Conservation (phyloP, 2,329 filamentous ascomycete genomes). For the Botrytis squamosa region DNA sequence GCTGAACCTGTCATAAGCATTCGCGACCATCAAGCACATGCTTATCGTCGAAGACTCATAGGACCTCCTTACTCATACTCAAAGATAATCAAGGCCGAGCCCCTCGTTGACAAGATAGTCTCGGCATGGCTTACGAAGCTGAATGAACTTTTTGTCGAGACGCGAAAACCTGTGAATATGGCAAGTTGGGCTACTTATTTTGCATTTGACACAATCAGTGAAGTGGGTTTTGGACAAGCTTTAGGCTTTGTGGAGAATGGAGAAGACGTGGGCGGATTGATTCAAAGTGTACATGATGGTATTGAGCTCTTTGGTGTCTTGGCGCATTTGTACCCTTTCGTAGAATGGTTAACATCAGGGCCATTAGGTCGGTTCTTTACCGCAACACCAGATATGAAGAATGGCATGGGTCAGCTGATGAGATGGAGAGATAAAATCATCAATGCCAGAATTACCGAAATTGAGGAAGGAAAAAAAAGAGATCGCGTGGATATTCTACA, state of each 20-base stretch:
- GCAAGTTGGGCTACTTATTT: constrained; percentile 50
- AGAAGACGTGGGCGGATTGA: constrained; percentile 52
- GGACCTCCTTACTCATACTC: constrained; percentile 53
- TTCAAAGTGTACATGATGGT: constrained; percentile 52
- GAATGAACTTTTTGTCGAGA: constrained; percentile 46
- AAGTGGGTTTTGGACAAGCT: constrained; percentile 55
- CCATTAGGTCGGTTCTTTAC: constrained; percentile 42
- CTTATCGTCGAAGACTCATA: constrained; percentile 52
- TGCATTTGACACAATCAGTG: constrained; percentile 57
- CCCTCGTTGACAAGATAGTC: constrained; percentile 52
- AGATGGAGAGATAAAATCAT: constrained; percentile 16
- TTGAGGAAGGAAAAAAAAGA: not conserved
- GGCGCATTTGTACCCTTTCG: constrained; percentile 52
- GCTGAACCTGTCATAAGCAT: constrained; percentile 58
- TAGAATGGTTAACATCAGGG: constrained; percentile 53
- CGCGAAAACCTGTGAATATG: constrained; percentile 51
- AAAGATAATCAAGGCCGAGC: constrained; percentile 59
- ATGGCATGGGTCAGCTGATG: constrained; percentile 19
- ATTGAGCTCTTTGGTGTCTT: constrained; percentile 31
- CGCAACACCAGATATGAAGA: constrained; percentile 7
- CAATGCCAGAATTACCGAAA: constrained; percentile 4
- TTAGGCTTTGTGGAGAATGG: constrained; percentile 56
- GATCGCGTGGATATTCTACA: constrained; percentile 3
- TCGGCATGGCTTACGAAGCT: constrained; percentile 50
- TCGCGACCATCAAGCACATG: constrained; percentile 51